Evolutionary conservation across 139 green algal species (phyloP).

Genomic region (Eudorina sp.): DNA sequence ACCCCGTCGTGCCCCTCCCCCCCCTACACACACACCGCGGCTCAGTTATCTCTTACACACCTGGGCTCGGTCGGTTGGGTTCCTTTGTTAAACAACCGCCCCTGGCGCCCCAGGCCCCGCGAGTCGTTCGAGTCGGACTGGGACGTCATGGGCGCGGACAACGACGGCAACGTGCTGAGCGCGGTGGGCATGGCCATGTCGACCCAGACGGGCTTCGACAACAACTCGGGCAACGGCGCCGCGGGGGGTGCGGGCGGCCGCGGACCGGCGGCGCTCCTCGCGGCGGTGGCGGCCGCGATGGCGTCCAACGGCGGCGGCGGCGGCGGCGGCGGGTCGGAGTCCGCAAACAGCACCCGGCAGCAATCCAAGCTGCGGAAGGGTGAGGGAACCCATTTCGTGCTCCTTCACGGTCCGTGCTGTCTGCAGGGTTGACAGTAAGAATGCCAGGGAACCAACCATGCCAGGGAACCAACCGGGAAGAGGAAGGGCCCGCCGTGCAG

Average conservation of each 20-base stretch:
- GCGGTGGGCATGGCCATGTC: background rate
- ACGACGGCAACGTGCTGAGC: constrained; percentile 17
- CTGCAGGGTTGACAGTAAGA: too few relatives aligned
- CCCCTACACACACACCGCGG: too few relatives aligned
- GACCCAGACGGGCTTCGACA: background rate
- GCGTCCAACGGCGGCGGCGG: background rate
- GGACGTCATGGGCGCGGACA: constrained; percentile 44
- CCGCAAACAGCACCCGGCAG: background rate
- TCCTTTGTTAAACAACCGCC: background rate
- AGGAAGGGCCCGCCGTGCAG: too few relatives aligned
- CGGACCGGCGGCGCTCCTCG: background rate
- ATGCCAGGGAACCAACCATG: too few relatives aligned
- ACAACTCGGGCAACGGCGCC: too few relatives aligned
- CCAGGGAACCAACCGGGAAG: too few relatives aligned
- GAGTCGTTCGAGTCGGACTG: constrained; percentile 44
- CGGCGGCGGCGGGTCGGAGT: background rate
- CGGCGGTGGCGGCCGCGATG: background rate
- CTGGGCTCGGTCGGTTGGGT: too few relatives aligned
- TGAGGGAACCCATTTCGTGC: too few relatives aligned
- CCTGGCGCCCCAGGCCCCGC: background rate
- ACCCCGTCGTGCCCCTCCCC: too few relatives aligned
- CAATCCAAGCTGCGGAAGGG: background rate
- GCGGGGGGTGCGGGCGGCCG: background rate
- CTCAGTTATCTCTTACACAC: too few relatives aligned
- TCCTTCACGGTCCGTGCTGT: too few relatives aligned